Evolutionary conservation across 768 basidiomycete species (phyloP).

Genomic region (Lentinula detonsa): DNA sequence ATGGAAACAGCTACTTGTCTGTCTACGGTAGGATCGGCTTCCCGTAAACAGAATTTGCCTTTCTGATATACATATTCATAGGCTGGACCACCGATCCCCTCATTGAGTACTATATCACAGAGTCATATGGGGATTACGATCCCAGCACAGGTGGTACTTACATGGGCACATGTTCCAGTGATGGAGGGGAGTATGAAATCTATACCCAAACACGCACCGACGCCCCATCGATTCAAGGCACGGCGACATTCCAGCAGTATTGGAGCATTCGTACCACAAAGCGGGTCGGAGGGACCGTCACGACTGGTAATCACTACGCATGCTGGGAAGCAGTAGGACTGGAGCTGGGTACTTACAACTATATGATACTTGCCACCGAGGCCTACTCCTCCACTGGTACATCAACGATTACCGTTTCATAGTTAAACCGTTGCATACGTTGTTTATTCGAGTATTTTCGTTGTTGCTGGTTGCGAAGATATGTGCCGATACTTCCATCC

Average conservation of each 20-base stretch:
- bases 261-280: slow-evolving; percentile 37
- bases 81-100: slow-evolving; percentile 39
- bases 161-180: slow-evolving; percentile 22
- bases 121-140: slow-evolving; percentile 35
- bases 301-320: slow-evolving; percentile 33
- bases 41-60: no score
- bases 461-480: no score
- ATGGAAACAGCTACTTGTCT: slow-evolving; percentile 36
- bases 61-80: background rate
- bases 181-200: slow-evolving; percentile 27
- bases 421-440: background rate
- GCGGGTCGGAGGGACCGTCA: slow-evolving; percentile 28
- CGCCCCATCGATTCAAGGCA: slow-evolving; percentile 36
- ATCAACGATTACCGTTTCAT: slow-evolving; percentile 2
- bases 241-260: slow-evolving; percentile 38
- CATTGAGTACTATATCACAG: slow-evolving; percentile 43
- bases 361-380: slow-evolving; percentile 44
- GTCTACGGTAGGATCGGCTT: slow-evolving; percentile 17
- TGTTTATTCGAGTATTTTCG: no score
- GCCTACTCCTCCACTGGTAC: slow-evolving; percentile 34
- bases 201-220: slow-evolving; percentile 30
- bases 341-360: slow-evolving; percentile 32
- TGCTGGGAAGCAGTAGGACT: slow-evolving; percentile 35
- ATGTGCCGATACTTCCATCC: no score
- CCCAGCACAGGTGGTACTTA: slow-evolving; percentile 24